Evolutionary conservation across 2,329 filamentous ascomycete genomes (phyloP).

Genomic region (Aspergillus calidoustus): DNA sequence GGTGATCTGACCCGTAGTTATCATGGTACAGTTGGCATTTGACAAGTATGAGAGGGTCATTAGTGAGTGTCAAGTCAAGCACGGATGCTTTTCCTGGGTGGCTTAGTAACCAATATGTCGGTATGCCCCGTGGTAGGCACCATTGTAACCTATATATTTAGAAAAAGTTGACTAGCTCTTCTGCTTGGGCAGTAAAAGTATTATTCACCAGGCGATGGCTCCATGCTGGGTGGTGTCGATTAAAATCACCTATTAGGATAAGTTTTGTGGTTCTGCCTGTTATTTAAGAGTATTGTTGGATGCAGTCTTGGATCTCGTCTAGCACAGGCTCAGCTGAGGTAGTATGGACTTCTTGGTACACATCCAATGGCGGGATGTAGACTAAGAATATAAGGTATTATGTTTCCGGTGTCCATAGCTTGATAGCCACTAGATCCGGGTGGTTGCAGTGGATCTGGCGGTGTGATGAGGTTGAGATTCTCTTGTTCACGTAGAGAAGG

Average conservation of each 20-base stretch:
- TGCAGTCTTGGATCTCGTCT: conserved; percentile 9
- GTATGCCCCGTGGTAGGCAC: conserved; percentile 16
- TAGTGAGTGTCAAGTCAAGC: conserved; percentile 24
- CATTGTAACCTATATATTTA: conserved; percentile 17
- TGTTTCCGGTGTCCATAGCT: conserved; percentile 23
- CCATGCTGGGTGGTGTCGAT: conserved; percentile 22
- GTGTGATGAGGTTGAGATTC: conserved; percentile 30
- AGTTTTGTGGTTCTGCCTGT: conserved; percentile 6
- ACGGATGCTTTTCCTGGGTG: conserved; percentile 12
- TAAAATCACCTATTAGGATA: conserved; percentile 24
- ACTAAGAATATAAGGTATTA: conserved; percentile 27
- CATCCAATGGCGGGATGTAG: conserved; percentile 19
- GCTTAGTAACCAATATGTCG: conserved; percentile 13
- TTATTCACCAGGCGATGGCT: not conserved
- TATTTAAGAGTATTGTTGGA: conserved; percentile 15
- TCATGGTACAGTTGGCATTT: conserved; percentile 30
- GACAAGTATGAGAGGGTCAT: conserved; percentile 20
- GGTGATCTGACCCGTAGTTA: conserved; percentile 31
- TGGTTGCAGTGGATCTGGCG: conserved; percentile 29
- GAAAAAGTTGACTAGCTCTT: conserved; percentile 26
- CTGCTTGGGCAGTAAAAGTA: conserved; percentile 11
- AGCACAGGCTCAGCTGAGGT: conserved; percentile 4
- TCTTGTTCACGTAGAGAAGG: conserved; percentile 32
- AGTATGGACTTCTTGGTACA: not conserved
- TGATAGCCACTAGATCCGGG: conserved; percentile 29